Conservation (phyloP, 192 early-diverging fungal genomes). For the Geranomyces variabilis region DNA sequence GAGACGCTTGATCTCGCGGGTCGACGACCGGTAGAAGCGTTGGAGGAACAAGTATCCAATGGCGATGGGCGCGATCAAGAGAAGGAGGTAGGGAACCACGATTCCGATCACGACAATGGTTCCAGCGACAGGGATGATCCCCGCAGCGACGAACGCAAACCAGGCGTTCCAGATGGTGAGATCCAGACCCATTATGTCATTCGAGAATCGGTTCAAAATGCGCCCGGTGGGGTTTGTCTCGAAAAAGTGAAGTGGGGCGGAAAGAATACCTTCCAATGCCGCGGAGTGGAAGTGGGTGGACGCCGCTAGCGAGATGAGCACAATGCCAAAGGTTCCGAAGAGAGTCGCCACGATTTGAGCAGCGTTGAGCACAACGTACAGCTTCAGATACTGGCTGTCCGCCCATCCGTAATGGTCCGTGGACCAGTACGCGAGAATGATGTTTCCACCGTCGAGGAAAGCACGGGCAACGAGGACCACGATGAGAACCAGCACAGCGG, state of each 20-base stretch:
- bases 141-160: slow-evolving; percentile 13
- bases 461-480: too few species aligned
- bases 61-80: slow-evolving; percentile 27
- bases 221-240: slow-evolving; percentile 63
- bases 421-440: slow-evolving; percentile 7
- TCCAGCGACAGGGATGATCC: slow-evolving; percentile 3
- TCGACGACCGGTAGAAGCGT: slow-evolving; percentile 38
- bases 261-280: slow-evolving; percentile 47
- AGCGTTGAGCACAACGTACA: slow-evolving; percentile 5
- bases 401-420: slow-evolving; percentile 5
- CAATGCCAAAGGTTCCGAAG: slow-evolving; percentile 1
- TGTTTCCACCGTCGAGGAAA: slow-evolving; percentile 1
- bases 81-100: slow-evolving; percentile 30
- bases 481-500: not conserved
- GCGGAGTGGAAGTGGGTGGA: slow-evolving; percentile 44
- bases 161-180: slow-evolving; percentile 50
- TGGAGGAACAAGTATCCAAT: slow-evolving; percentile 40
- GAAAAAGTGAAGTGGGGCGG: slow-evolving; percentile 66
- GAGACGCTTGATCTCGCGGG: slow-evolving; percentile 64
- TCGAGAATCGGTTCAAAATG: slow-evolving; percentile 68
- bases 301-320: not conserved
- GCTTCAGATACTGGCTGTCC: not conserved
- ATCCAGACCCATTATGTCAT: slow-evolving; percentile 51
- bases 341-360: not conserved
- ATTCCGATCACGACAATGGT: slow-evolving; percentile 13